These are phyloP conservation scores for Neofusicoccum ribis DNA, from an alignment of 2,329 filamentous ascomycete genomes.

Conservation along the genomic window DNA sequence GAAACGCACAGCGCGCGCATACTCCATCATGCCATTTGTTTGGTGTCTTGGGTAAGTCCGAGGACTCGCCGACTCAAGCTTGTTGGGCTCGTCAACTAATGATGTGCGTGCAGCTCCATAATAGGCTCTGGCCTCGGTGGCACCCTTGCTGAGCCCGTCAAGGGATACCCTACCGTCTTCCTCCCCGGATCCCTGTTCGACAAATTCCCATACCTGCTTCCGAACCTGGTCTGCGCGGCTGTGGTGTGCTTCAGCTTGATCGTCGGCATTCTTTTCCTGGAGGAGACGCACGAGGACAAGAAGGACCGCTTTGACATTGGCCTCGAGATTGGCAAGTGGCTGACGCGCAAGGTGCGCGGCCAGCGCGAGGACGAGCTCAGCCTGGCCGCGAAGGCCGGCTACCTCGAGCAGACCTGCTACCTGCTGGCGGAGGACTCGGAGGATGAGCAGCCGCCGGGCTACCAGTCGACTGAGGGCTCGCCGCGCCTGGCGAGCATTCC, in stretches of 20 bases:
- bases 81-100: conserved; percentile 24
- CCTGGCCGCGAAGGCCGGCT: conserved; percentile 44
- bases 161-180: conserved; percentile 77
- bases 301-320: conserved; percentile 76
- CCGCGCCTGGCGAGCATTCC: conserved; percentile 47
- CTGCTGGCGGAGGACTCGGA: conserved; percentile 59
- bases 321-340: conserved; percentile 71
- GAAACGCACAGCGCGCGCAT: conserved; percentile 69
- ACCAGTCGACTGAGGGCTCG: conserved; percentile 60
- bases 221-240: conserved; percentile 85
- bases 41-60: conserved; percentile 82
- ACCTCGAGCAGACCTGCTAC: conserved; percentile 60
- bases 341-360: conserved; percentile 47
- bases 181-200: conserved; percentile 75
- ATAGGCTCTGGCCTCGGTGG: conserved; percentile 90
- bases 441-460: conserved; percentile 66
- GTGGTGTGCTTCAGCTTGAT: conserved; percentile 74
- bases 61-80: conserved; percentile 15
- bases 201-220: conserved; percentile 82
- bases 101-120: conserved; percentile 66
- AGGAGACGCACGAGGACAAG: conserved; percentile 88
- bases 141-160: conserved; percentile 80
- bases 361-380: conserved; percentile 29
- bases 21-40: conserved; percentile 96
- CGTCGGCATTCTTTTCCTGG: conserved; percentile 81